Evolutionary conservation across 306 rosid genomes (phyloP).

Genomic region (Delonix regia): DNA sequence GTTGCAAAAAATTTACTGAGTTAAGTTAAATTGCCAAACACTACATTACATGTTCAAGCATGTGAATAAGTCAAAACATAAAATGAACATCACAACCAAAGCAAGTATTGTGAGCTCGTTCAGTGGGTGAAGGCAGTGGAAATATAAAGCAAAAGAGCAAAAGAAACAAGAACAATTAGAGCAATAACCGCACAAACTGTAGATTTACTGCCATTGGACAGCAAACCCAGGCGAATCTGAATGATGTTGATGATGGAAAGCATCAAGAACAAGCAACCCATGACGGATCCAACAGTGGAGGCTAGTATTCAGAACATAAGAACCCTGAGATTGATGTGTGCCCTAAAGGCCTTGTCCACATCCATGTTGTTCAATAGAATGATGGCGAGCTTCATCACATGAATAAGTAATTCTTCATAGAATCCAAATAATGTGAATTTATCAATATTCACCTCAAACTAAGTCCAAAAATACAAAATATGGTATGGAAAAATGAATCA

Average conservation of each 20-base stretch:
- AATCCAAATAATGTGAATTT: too few relatives aligned
- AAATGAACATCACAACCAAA: background rate
- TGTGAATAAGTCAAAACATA: too few relatives aligned
- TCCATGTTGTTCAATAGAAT: constrained; percentile 77
- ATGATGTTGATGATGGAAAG: constrained; percentile 86
- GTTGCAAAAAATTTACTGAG: too few relatives aligned
- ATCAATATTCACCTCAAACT: too few relatives aligned
- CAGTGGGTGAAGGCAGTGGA: constrained; percentile 75
- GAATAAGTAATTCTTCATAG: too few relatives aligned
- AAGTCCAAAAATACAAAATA: too few relatives aligned
- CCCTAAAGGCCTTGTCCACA: constrained; percentile 71
- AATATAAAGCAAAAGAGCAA: constrained; percentile 80
- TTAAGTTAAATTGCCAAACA: background rate
- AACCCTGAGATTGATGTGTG: constrained; percentile 70
- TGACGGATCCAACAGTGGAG: constrained; percentile 81
- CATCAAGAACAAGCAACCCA: constrained; percentile 84
- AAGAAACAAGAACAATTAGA: constrained; percentile 63
- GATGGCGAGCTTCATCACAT: constrained; percentile 86
- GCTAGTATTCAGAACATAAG: constrained; percentile 78
- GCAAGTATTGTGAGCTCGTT: background rate
- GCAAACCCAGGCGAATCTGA: constrained; percentile 75
- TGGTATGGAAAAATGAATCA: too few relatives aligned
- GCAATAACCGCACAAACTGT: constrained; percentile 58
- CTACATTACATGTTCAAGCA: too few relatives aligned
- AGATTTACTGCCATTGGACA: constrained; percentile 84